These are phyloP conservation scores for Globisporangium splendens DNA, from an alignment of 352 stramenopile species.

Conservation along the genomic window DNA sequence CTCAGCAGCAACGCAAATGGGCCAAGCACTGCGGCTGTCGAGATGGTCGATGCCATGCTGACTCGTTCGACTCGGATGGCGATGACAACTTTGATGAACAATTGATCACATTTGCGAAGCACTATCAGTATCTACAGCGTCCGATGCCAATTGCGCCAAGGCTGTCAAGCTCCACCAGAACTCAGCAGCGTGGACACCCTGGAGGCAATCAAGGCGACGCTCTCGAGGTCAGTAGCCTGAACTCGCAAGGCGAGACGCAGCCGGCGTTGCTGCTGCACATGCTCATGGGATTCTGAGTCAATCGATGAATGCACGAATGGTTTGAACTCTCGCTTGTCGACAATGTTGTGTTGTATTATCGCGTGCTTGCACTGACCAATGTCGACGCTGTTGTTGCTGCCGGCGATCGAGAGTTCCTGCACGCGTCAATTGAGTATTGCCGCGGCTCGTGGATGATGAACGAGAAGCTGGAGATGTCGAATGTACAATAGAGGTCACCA, in stretches of 20 bases:
- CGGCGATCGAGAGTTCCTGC: too few relatives aligned
- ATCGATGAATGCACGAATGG: too few relatives aligned
- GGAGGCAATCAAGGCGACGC: too few relatives aligned
- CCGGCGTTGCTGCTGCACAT: slow-evolving; percentile 12
- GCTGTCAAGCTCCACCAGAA: background rate
- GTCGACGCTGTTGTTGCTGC: too few relatives aligned
- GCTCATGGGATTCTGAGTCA: slow-evolving; percentile 8
- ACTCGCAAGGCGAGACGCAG: background rate
- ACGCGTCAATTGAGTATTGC: too few relatives aligned
- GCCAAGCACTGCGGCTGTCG: slow-evolving; percentile 11
- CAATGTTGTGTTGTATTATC: too few relatives aligned
- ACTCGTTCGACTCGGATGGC: slow-evolving; percentile 8
- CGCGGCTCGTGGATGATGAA: too few relatives aligned
- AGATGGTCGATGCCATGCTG: background rate
- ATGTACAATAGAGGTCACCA: too few relatives aligned
- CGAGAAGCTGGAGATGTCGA: too few relatives aligned
- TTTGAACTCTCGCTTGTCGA: too few relatives aligned
- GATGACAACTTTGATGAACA: slow-evolving; percentile 6
- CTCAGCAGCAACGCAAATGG: slow-evolving; percentile 3
- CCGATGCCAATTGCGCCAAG: background rate
- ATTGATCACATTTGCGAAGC: background rate
- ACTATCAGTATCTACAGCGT: background rate
- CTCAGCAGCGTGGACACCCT: background rate
- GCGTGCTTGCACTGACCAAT: too few relatives aligned
- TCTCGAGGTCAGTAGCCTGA: background rate